Percentiles rank a stretch among this genome's conserved stretches.
phyloP scores from a whole-genome alignment of 169 alveolate genomes.

The Cryptosporidium meleagridis region DNA sequence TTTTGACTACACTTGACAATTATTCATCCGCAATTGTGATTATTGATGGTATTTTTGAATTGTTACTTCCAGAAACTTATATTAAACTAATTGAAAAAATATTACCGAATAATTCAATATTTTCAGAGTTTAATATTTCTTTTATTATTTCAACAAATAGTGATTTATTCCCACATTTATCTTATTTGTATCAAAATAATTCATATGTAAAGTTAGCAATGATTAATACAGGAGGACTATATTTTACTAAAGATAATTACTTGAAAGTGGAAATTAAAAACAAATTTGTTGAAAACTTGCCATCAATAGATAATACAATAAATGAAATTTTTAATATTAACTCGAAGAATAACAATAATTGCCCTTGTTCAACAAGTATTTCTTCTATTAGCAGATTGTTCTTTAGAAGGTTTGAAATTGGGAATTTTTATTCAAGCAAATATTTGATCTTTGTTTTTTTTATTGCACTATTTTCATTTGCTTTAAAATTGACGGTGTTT shows the following conservation, averaged over 20 bases:
- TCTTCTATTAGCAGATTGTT: background rate
- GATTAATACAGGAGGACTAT: background rate
- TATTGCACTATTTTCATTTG: conserved; percentile 23
- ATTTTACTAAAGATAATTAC: background rate
- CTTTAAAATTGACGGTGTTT: background rate
- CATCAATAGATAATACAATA: conserved; percentile 1
- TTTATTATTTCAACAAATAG: conserved; percentile 28
- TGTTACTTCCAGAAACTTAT: conserved; percentile 12
- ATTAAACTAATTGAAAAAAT: background rate
- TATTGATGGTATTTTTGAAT: conserved; percentile 40
- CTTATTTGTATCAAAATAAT: background rate
- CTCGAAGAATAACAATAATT: background rate
- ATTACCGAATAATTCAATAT: conserved; percentile 5
- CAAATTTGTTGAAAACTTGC: background rate
- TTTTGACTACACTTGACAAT: background rate
- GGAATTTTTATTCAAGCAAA: background rate
- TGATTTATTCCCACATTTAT: conserved; percentile 17
- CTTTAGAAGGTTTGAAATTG: background rate
- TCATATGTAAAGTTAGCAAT: background rate
- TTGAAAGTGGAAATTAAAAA: background rate
- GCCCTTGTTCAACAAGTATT: background rate
- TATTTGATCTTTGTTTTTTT: background rate
- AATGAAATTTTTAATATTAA: conserved; percentile 15
- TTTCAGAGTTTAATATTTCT: conserved; percentile 15
- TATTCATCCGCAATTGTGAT: background rate